Percentiles rank a stretch among this genome's conserved stretches.
Evolutionary conservation across 2,329 filamentous ascomycete genomes (phyloP).

Genomic region (Drechslerella coelobrocha): DNA sequence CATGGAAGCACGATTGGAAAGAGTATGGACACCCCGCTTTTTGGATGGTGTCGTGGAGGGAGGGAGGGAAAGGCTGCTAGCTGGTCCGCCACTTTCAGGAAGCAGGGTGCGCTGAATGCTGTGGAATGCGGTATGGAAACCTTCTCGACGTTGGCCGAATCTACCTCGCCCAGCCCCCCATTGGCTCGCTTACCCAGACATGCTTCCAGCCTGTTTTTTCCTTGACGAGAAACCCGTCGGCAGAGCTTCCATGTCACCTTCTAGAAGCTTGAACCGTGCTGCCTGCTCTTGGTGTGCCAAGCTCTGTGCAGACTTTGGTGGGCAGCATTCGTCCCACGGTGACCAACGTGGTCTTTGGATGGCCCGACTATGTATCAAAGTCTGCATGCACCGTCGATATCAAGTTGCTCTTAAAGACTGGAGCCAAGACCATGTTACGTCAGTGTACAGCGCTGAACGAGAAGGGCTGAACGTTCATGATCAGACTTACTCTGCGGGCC

Average conservation of each 20-base stretch:
- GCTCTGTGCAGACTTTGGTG: not conserved
- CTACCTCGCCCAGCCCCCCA: constrained; percentile 31
- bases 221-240: constrained; percentile 36
- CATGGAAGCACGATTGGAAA: constrained; percentile 9
- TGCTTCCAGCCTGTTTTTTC: constrained; percentile 31
- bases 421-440: not conserved
- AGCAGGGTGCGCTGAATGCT: constrained; percentile 49
- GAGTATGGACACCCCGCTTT: constrained; percentile 40
- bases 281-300: constrained; percentile 18
- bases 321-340: not conserved
- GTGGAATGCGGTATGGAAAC: constrained; percentile 50
- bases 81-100: constrained; percentile 16
- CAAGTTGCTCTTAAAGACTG: not conserved
- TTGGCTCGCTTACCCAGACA: constrained; percentile 49
- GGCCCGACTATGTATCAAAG: not conserved
- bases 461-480: too few species aligned
- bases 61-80: constrained; percentile 7
- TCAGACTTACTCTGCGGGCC: not conserved
- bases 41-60: constrained; percentile 6
- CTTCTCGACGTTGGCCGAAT: constrained; percentile 32
- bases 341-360: constrained; percentile 2
- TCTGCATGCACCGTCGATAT: not conserved
- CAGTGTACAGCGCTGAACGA: not conserved
- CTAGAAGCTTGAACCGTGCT: constrained; percentile 43
- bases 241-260: constrained; percentile 43